Base-by-base conservation (phyloP, 2,329 filamentous ascomycete genomes). In the Podosphaera leucotricha region DNA sequence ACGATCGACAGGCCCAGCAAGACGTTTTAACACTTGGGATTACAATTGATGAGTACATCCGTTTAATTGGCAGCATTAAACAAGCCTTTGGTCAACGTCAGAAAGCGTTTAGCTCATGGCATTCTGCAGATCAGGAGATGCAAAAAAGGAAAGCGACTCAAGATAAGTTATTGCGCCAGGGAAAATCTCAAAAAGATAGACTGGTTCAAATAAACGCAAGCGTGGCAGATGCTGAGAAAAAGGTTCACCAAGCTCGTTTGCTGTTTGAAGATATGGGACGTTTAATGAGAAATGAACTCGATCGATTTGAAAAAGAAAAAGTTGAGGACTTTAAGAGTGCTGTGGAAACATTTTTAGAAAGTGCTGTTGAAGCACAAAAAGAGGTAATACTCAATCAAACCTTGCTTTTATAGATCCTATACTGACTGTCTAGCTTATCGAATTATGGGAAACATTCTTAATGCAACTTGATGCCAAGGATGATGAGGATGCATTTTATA, bases 251-350 rank as follows among this genome's bases (percentile, higher is more conserved):
- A 60, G 81, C 85, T 0, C 68, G 86, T 44, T 63, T 95, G 46
- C 63, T 94, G 39, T 98, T 98, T 55, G 90, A 98, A 52, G 90
- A 98, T 57, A 95, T 98, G 86, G 90, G 90, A 13, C 71, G 85
- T 11, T 64, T 94, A 57, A 90, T 98, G 85, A 75, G 84, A 47
- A 70, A 70, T 30, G 90, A 98, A 61, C 67, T 98, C 52, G 90
- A 95, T 55, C 71, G 86, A 16, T 98, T 98, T 56, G 90, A 98
- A 64, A 74, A 73, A 54, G 90, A 98, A 63, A 98, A 98, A 66
- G 90, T 98, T 2, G 90, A 98, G 59, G 90, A 98, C 59, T 98
- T 98, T 62, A 98, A 98, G 68, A 90, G 81, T 49, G 87, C 86
- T 0, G 86, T 98, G 1, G 90, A 98, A 65, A 98, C 90, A 1